Evolutionary conservation across 768 basidiomycete species (phyloP), one percentile per base, ranked within the genome.

Genomic region (Strobilomyces confusus): DNA sequence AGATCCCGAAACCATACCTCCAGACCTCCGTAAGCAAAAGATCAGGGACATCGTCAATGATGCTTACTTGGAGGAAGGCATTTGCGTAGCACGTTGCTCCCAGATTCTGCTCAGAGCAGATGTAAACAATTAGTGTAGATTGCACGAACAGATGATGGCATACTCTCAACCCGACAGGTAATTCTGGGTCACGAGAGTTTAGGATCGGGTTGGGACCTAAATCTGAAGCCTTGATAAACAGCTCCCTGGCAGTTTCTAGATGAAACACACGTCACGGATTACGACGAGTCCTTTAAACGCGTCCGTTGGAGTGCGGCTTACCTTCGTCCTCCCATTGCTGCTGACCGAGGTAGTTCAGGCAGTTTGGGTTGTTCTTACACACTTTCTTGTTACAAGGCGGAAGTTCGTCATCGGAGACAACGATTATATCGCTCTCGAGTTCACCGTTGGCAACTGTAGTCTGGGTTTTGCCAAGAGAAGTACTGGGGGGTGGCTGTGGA

Each of bases 11-110:
- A 97, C 95, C 95, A 98, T 13, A 95, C 88, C 91, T 95, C 51
- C 3, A 52, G 20, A 45, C 46, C 14, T 36, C 20, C 29, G 44
- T 60, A 36, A 58, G 49, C 46, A 54, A 44, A 44, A 45, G 17
- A 8, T 12, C 17, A 15, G n/a, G 23, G 44, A 54, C n/a, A 25
- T 29, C n/a, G 33, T 19, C 32, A 20, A 42, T 29, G 34, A 26
- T 32, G 63, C 65, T 34, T 61, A 87, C 92, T 74, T 98, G 95
- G 42, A 98, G 77, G 57, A 89, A 97, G 19, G 92, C 92, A 68
- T 97, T 97, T 55, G 92, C 94, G 61, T 98, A 98, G 67, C 95
- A 98, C 4, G 95, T 98, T 17, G 95, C 95, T 5, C 95, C 95
- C 19, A 98, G 81, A 67, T 98, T 98, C 92, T 94, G 62, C 36